These are phyloP conservation scores for Tetraselmis striata DNA, from an alignment of 139 green algal genomes.

Conservation along the genomic window DNA sequence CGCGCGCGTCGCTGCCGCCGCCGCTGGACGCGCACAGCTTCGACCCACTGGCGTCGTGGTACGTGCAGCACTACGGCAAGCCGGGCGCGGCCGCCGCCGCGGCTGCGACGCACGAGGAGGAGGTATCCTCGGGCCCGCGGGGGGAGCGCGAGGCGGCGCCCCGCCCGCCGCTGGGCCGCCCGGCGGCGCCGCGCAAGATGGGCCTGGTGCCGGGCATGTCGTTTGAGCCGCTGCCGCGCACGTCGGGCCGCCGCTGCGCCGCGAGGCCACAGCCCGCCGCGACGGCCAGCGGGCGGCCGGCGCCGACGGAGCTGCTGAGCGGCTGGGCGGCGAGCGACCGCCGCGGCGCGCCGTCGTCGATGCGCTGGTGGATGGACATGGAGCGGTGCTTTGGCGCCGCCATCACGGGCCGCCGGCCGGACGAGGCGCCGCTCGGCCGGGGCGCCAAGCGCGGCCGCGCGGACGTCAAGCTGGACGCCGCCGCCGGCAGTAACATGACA, in stretches of 20 bases:
- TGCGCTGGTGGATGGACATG: neutral
- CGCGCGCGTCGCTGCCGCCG: neutral
- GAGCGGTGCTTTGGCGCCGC: neutral
- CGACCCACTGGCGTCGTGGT: neutral
- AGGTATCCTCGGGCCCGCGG: neutral
- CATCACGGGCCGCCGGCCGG: neutral
- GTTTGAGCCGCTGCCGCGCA: neutral
- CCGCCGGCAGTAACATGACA: neutral
- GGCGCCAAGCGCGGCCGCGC: too few species aligned
- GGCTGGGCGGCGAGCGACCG: neutral
- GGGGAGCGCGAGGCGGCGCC: neutral
- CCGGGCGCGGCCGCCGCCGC: too few species aligned
- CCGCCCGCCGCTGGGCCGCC: neutral
- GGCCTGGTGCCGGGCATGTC: neutral
- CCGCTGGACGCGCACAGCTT: neutral
- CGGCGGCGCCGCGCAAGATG: neutral
- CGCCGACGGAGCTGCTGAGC: neutral
- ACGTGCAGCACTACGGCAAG: neutral
- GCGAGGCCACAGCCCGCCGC: neutral
- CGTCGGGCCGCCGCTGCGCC: neutral
- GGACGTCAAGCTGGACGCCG: neutral
- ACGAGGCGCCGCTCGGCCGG: neutral
- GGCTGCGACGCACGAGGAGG: neutral
- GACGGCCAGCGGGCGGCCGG: neutral
- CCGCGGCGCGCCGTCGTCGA: neutral